Conservation (phyloP, 2,329 filamentous ascomycete species). For the Ophiocordyceps camponoti-rufipedis region DNA sequence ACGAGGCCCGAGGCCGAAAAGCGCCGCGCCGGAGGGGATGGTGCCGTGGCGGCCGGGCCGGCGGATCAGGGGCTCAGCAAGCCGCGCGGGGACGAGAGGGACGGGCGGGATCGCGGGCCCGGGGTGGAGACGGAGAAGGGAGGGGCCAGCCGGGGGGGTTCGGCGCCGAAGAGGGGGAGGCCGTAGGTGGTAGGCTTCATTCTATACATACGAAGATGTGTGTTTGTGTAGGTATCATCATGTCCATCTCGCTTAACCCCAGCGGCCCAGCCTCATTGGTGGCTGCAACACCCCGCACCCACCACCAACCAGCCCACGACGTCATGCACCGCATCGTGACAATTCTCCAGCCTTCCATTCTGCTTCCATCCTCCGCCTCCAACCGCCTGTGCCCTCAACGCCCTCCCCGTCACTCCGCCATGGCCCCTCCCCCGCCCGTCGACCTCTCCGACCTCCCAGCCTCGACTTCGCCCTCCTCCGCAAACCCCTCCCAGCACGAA, state of each 20-base stretch:
- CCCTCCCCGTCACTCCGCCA: not conserved
- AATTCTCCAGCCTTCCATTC: not conserved
- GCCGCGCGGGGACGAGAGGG: slow-evolving; percentile 17
- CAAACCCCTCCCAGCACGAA: slow-evolving; percentile 1
- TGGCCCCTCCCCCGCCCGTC: not conserved
- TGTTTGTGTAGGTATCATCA: too few relatives aligned
- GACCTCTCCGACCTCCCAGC: slow-evolving; percentile 1
- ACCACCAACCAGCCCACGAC: not conserved
- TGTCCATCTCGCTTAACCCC: too few relatives aligned
- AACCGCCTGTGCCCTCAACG: not conserved
- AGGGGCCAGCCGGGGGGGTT: slow-evolving; percentile 14
- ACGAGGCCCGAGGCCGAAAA: slow-evolving; percentile 48
- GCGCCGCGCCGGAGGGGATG: slow-evolving; percentile 14
- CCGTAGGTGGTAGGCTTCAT: not conserved
- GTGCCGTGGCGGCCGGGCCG: slow-evolving; percentile 22
- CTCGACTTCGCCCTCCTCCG: not conserved
- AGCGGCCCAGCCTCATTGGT: too few relatives aligned
- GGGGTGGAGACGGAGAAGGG: slow-evolving; percentile 16
- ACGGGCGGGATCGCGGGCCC: slow-evolving; percentile 10
- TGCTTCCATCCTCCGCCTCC: not conserved
- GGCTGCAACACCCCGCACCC: not conserved
- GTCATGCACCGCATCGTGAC: not conserved
- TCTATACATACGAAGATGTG: not conserved
- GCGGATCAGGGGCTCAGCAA: slow-evolving; percentile 25
- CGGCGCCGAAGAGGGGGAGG: slow-evolving; percentile 13